Base-by-base conservation (phyloP, 2,329 filamentous ascomycete genomes). In the Sclerotinia trifoliorum region DNA sequence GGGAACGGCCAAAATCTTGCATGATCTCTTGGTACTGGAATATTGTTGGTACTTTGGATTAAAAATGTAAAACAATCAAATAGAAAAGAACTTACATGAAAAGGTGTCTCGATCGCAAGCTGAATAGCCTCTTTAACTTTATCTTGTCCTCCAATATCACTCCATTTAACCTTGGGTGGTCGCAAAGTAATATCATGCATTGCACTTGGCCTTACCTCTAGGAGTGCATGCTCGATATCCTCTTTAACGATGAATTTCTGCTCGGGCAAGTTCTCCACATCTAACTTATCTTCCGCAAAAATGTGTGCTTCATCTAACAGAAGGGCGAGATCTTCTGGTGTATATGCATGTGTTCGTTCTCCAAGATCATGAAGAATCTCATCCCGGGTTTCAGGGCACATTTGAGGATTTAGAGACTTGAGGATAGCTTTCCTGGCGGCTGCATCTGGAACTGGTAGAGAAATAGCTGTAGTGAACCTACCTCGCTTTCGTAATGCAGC, bases 181-280 rank as follows among this genome's bases (percentile, higher is more conserved):
- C 96, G 92, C 58, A 97, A 83, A 76, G 95, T 92, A 67, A 97
- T 88, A 76, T 96, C 93, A 72, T 92, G 89, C 86, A 98, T 94
- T 4, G 93, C 92, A 1, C 90, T 93, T 1, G 94, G 93, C 15
- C 87, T 85, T n/a, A 93, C 88, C 67, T 86, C 80, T 49, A 85
- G 83, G 48, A 94, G 83, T 0, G 93, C 92, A 51, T 82, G 78
- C 46, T 88, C 83, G 64, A 93, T 84, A 74, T 93, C 88, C 13
- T 83, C 77, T 55, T 79, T 73, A 48, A 72, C 71, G 10, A 80
- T 57, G 54, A 70, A 73, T 29, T 65, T 51, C 17, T 72, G 68
- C 13, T 62, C 61, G 5, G 48, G 26, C 29, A 54, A 21, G n/a
- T 42, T 39, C 29, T 54, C 11, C 3, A 61, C 63, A 10, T 69